phyloP scores from a whole-genome alignment of 139 green algal genomes.

The Nannochloris sp. region DNA sequence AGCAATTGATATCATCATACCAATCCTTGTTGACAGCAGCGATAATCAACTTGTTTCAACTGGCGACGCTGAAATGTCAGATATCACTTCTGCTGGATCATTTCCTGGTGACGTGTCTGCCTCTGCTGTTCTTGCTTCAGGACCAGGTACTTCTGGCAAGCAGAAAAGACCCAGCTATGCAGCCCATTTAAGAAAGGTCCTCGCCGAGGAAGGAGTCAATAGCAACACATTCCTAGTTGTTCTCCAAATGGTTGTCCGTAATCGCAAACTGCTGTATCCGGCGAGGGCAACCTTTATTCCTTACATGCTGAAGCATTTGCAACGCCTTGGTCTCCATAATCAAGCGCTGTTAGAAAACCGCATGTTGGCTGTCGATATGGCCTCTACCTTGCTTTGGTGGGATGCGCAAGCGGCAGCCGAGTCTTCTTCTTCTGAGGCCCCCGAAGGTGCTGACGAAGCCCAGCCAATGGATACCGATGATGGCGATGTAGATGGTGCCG shows the following conservation, averaged over 20 bases:
- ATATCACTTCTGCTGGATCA: neutral
- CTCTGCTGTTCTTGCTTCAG: neutral
- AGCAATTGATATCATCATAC: slow-evolving; percentile 85
- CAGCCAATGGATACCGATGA: neutral
- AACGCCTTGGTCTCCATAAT: slow-evolving; percentile 54
- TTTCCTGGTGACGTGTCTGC: neutral
- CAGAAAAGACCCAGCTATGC: slow-evolving; percentile 1
- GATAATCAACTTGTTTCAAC: neutral
- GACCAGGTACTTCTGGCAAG: neutral
- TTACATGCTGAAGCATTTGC: slow-evolving; percentile 84
- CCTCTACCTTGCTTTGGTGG: slow-evolving; percentile 79
- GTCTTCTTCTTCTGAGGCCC: neutral
- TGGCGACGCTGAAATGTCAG: neutral
- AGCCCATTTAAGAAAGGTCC: slow-evolving; percentile 7
- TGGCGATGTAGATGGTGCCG: neutral
- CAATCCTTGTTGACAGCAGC: slow-evolving; percentile 44
- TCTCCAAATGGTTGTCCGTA: slow-evolving; percentile 85
- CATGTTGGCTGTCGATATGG: slow-evolving; percentile 84
- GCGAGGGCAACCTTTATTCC: slow-evolving; percentile 71
- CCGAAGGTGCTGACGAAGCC: neutral
- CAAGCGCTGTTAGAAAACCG: slow-evolving; percentile 70
- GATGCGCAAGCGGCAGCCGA: slow-evolving; percentile 40
- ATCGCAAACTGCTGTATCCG: slow-evolving; percentile 68
- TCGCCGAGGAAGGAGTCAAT: slow-evolving; percentile 7
- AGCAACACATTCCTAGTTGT: neutral